Conservation (phyloP, 208 protist species). For the Angomonas deanei region DNA sequence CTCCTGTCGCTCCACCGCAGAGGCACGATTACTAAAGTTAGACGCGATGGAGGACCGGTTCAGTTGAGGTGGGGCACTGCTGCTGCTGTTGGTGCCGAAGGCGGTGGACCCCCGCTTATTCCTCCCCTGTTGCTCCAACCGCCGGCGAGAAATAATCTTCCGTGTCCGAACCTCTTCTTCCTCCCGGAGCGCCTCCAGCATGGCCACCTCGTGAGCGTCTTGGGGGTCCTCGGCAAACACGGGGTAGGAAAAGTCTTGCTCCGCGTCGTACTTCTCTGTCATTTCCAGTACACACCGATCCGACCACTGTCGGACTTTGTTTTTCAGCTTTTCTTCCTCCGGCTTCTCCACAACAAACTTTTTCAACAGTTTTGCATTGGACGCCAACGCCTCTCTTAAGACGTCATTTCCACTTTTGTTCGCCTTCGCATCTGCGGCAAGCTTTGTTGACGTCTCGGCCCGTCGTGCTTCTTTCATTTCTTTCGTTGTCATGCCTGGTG, state of each 20-base stretch:
- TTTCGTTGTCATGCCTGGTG: too few species aligned
- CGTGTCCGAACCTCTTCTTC: constrained; percentile 28
- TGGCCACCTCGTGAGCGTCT: constrained; percentile 25
- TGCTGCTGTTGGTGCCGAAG: background rate
- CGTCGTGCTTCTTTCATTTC: too few species aligned
- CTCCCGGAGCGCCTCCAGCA: constrained; percentile 24
- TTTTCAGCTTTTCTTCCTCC: constrained; percentile 21
- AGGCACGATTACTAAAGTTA: too few species aligned
- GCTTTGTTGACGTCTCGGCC: too few species aligned
- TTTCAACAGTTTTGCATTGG: constrained; percentile 14
- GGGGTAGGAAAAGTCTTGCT: background rate
- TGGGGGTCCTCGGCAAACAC: constrained; percentile 38
- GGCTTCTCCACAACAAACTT: constrained; percentile 16
- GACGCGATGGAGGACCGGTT: too few species aligned
- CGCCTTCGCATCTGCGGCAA: background rate
- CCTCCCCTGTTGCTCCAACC: constrained; percentile 11
- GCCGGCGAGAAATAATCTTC: constrained; percentile 25
- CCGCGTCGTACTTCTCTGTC: background rate
- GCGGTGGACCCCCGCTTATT: background rate
- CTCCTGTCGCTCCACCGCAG: too few species aligned
- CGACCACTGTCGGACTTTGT: constrained; percentile 47
- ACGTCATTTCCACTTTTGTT: constrained; percentile 5
- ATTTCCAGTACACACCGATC: constrained; percentile 26
- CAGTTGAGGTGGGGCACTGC: too few species aligned
- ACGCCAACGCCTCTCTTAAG: background rate